A percentile compares a stretch with the other conserved stretches of the same genome.
These are phyloP conservation scores for Xylaria venustula DNA, from an alignment of 495 filamentous ascomycete species.

Conservation along the genomic window DNA sequence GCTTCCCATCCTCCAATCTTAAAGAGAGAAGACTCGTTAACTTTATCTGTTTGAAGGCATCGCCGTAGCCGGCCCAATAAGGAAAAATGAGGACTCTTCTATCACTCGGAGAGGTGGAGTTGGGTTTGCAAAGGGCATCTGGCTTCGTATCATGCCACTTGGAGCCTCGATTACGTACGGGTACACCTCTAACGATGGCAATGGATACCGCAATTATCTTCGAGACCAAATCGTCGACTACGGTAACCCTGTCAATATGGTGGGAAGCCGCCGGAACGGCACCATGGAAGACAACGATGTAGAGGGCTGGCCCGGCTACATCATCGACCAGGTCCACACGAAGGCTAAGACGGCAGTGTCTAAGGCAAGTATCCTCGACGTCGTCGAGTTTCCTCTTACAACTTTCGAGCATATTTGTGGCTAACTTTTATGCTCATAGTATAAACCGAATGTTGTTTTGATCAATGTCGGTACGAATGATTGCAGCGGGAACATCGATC, in stretches of 20 bases:
- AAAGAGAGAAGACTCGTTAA: not conserved
- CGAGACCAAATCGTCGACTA: slow-evolving; percentile 24
- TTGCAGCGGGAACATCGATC: slow-evolving; percentile 26
- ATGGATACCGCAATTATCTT: slow-evolving; percentile 36
- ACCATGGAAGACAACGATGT: slow-evolving; percentile 52
- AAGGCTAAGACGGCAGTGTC: slow-evolving; percentile 31
- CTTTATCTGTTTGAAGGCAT: not conserved
- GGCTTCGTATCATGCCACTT: slow-evolving; percentile 52
- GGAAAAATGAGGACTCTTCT: not conserved
- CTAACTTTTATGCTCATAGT: not conserved
- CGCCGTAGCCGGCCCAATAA: not conserved
- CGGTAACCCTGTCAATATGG: slow-evolving; percentile 48
- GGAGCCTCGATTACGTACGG: slow-evolving; percentile 58
- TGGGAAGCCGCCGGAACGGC: slow-evolving; percentile 45
- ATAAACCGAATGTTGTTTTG: slow-evolving; percentile 50
- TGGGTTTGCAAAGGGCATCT: slow-evolving; percentile 22
- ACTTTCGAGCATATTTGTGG: not conserved
- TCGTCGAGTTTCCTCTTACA: not conserved
- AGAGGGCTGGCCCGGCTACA: slow-evolving; percentile 50
- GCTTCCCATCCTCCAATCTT: not conserved
- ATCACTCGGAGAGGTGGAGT: slow-evolving; percentile 11
- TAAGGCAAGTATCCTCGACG: not conserved
- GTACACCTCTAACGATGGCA: slow-evolving; percentile 32
- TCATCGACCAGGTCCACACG: slow-evolving; percentile 44
- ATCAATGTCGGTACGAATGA: slow-evolving; percentile 53